Base-by-base conservation (phyloP, 2,329 filamentous ascomycete species). In the Paecilomyces niveus region DNA sequence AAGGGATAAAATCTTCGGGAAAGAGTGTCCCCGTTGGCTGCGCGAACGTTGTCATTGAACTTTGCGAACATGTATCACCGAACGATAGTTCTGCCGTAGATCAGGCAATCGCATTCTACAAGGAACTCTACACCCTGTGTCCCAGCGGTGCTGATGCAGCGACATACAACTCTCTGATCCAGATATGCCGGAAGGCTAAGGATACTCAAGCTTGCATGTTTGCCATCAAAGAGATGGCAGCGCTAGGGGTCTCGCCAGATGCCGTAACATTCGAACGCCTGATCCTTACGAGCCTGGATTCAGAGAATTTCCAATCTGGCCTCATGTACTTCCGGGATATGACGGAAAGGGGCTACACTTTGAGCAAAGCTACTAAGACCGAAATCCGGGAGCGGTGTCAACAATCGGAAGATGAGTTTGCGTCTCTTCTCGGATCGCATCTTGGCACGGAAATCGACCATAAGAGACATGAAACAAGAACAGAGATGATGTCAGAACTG, bases 161-260 rank as follows among this genome's bases (percentile, higher is more conserved):
- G 3, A 85, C 85, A 0, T 89, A 86, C 74, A 88, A 89, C 63
- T 69, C 79, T 4, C 74, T 89, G 7, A 76, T 87, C 57, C 73
- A 74, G 52, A 80, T 80, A 59, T 84, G 81, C 62, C 71, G 72
- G 55, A 67, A 62, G 60, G 74, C 65, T 62, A 67, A 68, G 6
- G 77, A 80, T 58, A 82, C 83, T 58, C 76, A 82, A 39, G 73
- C 81, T 5, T 84, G 84, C 52, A 84, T 85, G 72, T 87, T 85
- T 65, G 72, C 88, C 1, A 80, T 84, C 9, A 77, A 80, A 15
- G 86, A 89, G 65, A 86, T 89, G 81, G 75, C 81, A 5, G 76
- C 80, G 9, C 72, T 85, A 8, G 74, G 75, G 7, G 72, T 88
- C 29, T 65, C 75, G 15, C 84, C 86, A 0, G 78, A 85, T 59